Base-by-base conservation (phyloP, 176 grass and related monocot genomes). In the Carex parvula region DNA sequence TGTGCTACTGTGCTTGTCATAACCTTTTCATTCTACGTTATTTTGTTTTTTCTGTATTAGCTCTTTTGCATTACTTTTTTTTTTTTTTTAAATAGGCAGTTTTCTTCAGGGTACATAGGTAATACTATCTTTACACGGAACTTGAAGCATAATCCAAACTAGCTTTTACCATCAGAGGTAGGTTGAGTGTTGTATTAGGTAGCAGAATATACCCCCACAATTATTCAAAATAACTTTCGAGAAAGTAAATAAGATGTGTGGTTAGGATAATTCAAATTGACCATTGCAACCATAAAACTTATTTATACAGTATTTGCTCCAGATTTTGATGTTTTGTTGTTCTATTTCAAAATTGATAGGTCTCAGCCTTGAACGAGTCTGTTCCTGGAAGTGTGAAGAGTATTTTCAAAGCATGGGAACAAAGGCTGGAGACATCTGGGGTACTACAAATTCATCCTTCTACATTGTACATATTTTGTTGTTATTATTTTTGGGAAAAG, bases 331-430 rank as follows among this genome's bases (percentile, higher is more conserved):
- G 7, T 52, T 4, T 55, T 8, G 22, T 81, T 46, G 32, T 64
- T 32, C 41, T 54, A 64, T 57, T 53, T 29, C 64, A 35, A 37
- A 58, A 58, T 80, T 16, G 70, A 56, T 57, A 99, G 96, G 88
- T 92, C 30, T 89, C 85, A 52, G 96, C 93, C 64, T 86, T 99
- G 83, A 99, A 99, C 24, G 96, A 99, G 85, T 91, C 96, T 57
- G 88, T 94, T 66, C 85, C 86, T 29, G 96, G 88, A 81, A 99
- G 96, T 79, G 96, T 91, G 73, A 95, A 95, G 79, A 89, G 89
- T 3, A 87, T 99, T 81, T 99, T 99, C 80, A 95, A 95, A 84
- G 82, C 93, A 21, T 99, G 96, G 96, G 91, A 90, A 17, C 91
- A 90, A 80, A 93, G 96, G 71, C 84, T 99, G 14, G 96, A 95